These are phyloP conservation scores for Sordariomycetes sp. DNA, from an alignment of 2,329 filamentous ascomycete species.

Conservation along the genomic window DNA sequence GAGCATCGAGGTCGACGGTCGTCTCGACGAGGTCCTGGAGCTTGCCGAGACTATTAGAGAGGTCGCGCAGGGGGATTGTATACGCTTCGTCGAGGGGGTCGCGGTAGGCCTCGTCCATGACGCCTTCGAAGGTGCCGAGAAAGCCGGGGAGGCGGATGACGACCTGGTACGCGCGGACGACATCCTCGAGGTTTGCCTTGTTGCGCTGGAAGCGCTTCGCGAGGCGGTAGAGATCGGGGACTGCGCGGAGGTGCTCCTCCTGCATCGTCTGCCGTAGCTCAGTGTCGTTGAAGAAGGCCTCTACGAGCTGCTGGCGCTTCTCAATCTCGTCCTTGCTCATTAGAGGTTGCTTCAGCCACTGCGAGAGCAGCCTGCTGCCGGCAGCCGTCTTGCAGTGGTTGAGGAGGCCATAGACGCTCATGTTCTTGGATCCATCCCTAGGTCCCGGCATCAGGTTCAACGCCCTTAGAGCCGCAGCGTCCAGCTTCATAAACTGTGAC, in stretches of 20 bases:
- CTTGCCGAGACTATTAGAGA: slow-evolving; percentile 68
- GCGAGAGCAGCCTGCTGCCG: slow-evolving; percentile 76
- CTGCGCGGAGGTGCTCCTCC: slow-evolving; percentile 83
- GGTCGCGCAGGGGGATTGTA: slow-evolving; percentile 65
- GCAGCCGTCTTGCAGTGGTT: slow-evolving; percentile 98
- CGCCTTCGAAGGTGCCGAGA: slow-evolving; percentile 73
- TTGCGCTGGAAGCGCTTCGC: slow-evolving; percentile 91
- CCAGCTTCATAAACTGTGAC: slow-evolving; percentile 95
- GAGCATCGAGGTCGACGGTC: slow-evolving; percentile 86
- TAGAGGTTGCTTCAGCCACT: slow-evolving; percentile 95
- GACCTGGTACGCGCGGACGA: slow-evolving; percentile 90
- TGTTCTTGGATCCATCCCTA: slow-evolving; percentile 88
- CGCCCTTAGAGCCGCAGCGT: slow-evolving; percentile 85
- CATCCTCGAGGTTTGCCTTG: slow-evolving; percentile 85
- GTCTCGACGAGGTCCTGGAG: slow-evolving; percentile 98
- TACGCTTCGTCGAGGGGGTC: slow-evolving; percentile 79
- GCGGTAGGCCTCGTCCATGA: slow-evolving; percentile 92
- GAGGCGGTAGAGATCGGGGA: slow-evolving; percentile 86
- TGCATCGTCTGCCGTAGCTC: slow-evolving; percentile 92
- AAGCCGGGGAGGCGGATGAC: slow-evolving; percentile 85
- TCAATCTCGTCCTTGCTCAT: slow-evolving; percentile 88
- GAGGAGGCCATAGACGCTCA: slow-evolving; percentile 87
- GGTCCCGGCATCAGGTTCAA: slow-evolving; percentile 95
- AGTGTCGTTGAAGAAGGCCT: slow-evolving; percentile 87
- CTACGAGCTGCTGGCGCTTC: slow-evolving; percentile 82